A percentile compares a stretch with the other conserved stretches of the same genome.
phyloP scores from a whole-genome alignment of 108 stramenopile species.

The Cyclotella cryptica region DNA sequence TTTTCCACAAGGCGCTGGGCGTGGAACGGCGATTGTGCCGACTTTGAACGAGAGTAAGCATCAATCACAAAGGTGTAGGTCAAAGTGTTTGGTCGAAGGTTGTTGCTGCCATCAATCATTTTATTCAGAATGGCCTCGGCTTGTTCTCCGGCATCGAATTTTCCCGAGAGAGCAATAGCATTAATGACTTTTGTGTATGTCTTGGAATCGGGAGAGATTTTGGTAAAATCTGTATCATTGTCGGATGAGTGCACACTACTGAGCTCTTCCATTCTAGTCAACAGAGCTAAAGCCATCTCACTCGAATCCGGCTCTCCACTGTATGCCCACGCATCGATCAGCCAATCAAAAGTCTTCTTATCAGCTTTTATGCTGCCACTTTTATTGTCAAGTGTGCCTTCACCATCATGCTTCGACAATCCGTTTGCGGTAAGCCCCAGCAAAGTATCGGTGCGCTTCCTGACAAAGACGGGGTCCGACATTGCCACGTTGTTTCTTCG shows the following conservation, averaged over 20 bases:
- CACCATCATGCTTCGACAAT: neutral
- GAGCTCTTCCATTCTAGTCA: conserved; percentile 70
- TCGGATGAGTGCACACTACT: neutral
- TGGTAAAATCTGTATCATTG: neutral
- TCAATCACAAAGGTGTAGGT: conserved; percentile 51
- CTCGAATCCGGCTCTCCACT: conserved; percentile 60
- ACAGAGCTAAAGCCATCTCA: conserved; percentile 54
- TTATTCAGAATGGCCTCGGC: conserved; percentile 57
- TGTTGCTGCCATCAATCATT: conserved; percentile 30
- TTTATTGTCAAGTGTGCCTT: neutral
- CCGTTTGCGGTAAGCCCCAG: conserved; percentile 30
- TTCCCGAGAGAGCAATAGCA: conserved; percentile 61
- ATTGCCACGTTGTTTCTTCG: conserved; percentile 55
- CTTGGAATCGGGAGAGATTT: conserved; percentile 62
- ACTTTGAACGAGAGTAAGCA: conserved; percentile 31
- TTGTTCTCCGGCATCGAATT: conserved; percentile 54
- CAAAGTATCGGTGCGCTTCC: conserved; percentile 64
- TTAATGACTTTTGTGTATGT: conserved; percentile 79
- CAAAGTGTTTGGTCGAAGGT: conserved; percentile 34
- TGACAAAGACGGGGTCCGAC: conserved; percentile 59
- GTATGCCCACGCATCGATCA: conserved; percentile 75
- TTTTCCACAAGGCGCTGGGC: conserved; percentile 46
- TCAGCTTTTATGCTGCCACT: conserved; percentile 40
- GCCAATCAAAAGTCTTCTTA: conserved; percentile 68
- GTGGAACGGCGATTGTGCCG: conserved; percentile 19